Evolutionary conservation across 2,329 filamentous ascomycete species (phyloP).

Genomic region (Colletotrichum salicis): DNA sequence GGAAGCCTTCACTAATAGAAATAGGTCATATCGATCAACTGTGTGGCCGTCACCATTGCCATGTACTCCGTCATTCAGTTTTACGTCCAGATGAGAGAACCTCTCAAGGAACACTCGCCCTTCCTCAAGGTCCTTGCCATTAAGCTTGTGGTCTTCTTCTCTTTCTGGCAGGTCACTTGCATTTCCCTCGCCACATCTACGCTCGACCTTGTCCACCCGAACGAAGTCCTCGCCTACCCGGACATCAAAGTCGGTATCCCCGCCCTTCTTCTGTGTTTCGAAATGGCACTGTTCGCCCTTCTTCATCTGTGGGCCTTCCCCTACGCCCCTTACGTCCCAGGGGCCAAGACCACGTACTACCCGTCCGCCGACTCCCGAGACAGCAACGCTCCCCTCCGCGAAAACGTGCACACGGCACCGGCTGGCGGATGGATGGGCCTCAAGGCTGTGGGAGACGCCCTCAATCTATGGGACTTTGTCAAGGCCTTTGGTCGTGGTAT

Average conservation of each 20-base stretch:
- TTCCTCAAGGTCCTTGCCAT: conserved; percentile 87
- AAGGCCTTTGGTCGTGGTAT: conserved; percentile 82
- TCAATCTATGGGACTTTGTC: conserved; percentile 85
- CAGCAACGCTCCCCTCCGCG: conserved; percentile 50
- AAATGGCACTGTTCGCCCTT: conserved; percentile 84
- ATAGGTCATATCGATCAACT: conserved; percentile 75
- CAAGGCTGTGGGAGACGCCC: conserved; percentile 74
- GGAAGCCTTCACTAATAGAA: conserved; percentile 11
- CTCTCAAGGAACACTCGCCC: conserved; percentile 75
- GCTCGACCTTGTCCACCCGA: conserved; percentile 71
- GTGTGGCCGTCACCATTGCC: conserved; percentile 78
- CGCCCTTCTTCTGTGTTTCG: conserved; percentile 79
- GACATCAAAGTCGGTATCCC: conserved; percentile 87
- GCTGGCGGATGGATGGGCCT: conserved; percentile 73
- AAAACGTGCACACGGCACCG: conserved; percentile 62
- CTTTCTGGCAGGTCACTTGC: conserved; percentile 80
- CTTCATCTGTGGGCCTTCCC: conserved; percentile 87
- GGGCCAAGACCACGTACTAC: conserved; percentile 58
- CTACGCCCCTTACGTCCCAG: conserved; percentile 73
- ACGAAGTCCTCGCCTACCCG: conserved; percentile 70
- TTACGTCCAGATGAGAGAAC: conserved; percentile 78
- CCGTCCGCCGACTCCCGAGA: conserved; percentile 55
- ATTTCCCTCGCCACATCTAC: conserved; percentile 65
- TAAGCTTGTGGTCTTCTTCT: conserved; percentile 91
- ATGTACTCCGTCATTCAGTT: conserved; percentile 93